Evolutionary conservation across 192 early-diverging fungal genomes (phyloP).

Genomic region (Chytriomyces sp.): DNA sequence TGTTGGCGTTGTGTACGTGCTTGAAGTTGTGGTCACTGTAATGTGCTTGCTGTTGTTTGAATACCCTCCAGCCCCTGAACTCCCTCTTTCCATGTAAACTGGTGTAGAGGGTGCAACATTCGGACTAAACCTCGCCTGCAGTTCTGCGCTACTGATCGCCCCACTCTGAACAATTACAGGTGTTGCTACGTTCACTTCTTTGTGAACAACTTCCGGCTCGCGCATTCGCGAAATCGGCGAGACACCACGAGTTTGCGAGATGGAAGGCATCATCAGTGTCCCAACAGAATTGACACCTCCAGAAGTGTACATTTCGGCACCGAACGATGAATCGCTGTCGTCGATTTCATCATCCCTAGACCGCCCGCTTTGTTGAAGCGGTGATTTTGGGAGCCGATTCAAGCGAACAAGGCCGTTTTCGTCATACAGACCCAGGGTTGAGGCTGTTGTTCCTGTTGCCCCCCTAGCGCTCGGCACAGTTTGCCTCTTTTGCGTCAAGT

Average conservation of each 20-base stretch:
- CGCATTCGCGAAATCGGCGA: constrained; percentile 1
- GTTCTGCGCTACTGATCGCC: no score
- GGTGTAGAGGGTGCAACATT: no score
- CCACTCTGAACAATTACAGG: no score
- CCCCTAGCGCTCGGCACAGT: neutral
- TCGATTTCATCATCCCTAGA: neutral
- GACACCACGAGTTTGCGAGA: neutral
- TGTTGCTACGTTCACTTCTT: no score
- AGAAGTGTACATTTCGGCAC: neutral
- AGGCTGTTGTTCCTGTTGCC: constrained; percentile 12
- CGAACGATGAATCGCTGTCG: constrained; percentile 9
- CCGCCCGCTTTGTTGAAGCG: neutral
- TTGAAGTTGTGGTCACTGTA: no score
- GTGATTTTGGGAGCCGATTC: neutral
- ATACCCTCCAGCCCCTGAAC: no score
- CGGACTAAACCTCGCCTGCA: no score
- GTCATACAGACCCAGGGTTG: constrained; percentile 11
- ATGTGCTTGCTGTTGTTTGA: no score
- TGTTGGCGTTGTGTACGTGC: neutral
- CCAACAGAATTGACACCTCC: neutral
- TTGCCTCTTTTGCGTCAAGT: constrained; percentile 4
- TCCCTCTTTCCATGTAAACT: no score
- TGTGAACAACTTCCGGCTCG: neutral
- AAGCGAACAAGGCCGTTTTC: neutral
- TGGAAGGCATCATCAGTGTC: neutral